Conservation (phyloP, 2,329 filamentous ascomycete species). For the Cordyceps cateniannulata region DNA sequence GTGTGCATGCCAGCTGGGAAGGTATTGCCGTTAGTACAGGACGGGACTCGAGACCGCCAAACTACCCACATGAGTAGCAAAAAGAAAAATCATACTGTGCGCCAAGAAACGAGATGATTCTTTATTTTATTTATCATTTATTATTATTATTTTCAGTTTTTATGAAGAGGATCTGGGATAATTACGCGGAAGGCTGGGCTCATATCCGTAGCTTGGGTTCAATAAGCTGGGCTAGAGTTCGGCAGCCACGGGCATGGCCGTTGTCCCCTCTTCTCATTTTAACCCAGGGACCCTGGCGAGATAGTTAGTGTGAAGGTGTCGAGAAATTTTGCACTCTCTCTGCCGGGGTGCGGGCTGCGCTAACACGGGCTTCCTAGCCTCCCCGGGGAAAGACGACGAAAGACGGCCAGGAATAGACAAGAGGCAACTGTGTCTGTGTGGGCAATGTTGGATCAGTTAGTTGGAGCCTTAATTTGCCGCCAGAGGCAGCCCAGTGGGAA, state of each 20-base stretch:
- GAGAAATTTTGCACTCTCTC: neutral
- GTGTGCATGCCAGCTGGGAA: conserved; percentile 5
- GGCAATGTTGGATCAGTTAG: neutral
- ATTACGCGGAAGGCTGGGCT: conserved; percentile 2
- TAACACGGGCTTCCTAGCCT: conserved; percentile 12
- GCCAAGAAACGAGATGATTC: neutral
- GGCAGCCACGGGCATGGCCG: neutral
- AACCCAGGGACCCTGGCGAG: neutral
- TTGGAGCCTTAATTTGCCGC: conserved; percentile 5
- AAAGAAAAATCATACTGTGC: neutral
- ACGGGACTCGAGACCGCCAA: neutral
- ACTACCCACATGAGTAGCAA: neutral
- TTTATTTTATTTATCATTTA: neutral
- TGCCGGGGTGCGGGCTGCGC: neutral
- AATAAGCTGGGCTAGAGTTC: neutral
- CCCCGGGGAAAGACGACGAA: conserved; percentile 1
- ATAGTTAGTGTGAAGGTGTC: neutral
- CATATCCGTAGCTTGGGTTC: conserved; percentile 3
- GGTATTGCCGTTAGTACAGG: neutral
- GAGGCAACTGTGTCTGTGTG: neutral
- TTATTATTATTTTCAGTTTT: neutral
- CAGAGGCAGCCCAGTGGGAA: conserved; percentile 1
- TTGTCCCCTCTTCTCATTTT: conserved; percentile 1
- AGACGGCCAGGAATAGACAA: conserved; percentile 6
- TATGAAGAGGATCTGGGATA: neutral